phyloP scores from a whole-genome alignment of 108 stramenopile species.

The Aurantiochytrium sp. region DNA sequence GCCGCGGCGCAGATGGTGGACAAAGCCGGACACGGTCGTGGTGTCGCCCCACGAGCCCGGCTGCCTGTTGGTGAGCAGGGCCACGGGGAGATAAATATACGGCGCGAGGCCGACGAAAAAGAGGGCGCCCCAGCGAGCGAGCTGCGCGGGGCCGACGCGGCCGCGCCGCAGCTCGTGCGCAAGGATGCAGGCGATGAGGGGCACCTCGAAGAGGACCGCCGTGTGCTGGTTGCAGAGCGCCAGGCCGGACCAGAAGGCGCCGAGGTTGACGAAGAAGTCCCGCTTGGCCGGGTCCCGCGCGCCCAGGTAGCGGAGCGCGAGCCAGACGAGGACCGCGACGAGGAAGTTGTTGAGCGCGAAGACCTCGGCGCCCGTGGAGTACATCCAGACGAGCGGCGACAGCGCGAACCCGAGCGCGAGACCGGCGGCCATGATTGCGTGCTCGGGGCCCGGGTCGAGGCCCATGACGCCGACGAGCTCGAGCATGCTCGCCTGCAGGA shows the following conservation, averaged over 20 bases:
- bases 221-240: slow-evolving; percentile 79
- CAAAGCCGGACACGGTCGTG: slow-evolving; percentile 51
- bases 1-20: slow-evolving; percentile 64
- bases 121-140: background rate
- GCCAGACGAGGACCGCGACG: slow-evolving; percentile 43
- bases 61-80: slow-evolving; percentile 44
- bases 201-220: slow-evolving; percentile 57
- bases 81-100: slow-evolving; percentile 61
- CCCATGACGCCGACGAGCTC: background rate
- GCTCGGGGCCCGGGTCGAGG: background rate
- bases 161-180: background rate
- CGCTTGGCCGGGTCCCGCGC: background rate
- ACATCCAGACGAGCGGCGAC: slow-evolving; percentile 73
- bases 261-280: background rate
- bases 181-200: slow-evolving; percentile 50
- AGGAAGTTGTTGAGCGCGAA: slow-evolving; percentile 75
- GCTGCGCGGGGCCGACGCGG: background rate
- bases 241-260: slow-evolving; percentile 65
- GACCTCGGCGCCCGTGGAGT: slow-evolving; percentile 71
- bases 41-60: slow-evolving; percentile 75
- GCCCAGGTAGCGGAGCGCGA: slow-evolving; percentile 35
- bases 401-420: slow-evolving; percentile 46
- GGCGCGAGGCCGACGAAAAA: slow-evolving; percentile 56
- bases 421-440: background rate
- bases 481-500: background rate